Base-by-base conservation (phyloP, 108 stramenopile species). In the Epithemia pelagica region DNA sequence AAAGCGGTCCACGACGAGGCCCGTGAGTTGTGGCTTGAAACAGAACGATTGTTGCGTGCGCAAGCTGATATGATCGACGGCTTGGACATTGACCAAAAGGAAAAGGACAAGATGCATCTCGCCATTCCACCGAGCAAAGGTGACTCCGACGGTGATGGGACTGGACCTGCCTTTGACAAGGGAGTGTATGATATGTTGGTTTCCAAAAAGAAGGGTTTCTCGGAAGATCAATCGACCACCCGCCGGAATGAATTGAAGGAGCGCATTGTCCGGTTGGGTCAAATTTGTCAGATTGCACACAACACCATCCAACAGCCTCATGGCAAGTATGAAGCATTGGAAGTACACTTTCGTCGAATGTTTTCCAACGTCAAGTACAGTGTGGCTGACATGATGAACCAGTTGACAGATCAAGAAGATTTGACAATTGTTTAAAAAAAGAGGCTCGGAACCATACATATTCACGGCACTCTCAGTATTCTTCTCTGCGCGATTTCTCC, bases 281-380 rank as follows among this genome's bases (percentile, higher is more conserved):
- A 92, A 56, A 82, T 92, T 61, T 89, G 89, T 68, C 84, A 80
- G 54, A 84, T 87, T 66, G 85, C 85, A 57, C 91, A 95, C 82
- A 95, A 95, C 69, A 91, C 88, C 77, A 76, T 95, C 22, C 94
- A 95, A 70, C 94, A 95, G 66, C 94, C 94, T 32, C 90, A 91
- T 64, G 89, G 94, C 68, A 88, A 90, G 59, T 90, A 86, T 58
- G 72, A 61, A 54, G 70, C 75, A 28, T 79, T 92, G 31, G 87
- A 88, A 62, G 87, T 89, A 8, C 88, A 85, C 64, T 91, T 91
- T 78, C 86, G 90, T 76, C 83, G 87, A 24, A 74, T 91, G 83
- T 95, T 95, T 77, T 82, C 70, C 69, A 90, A 91, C 76, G 87
- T 90, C 61, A 90, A 89, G 67, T 95, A 92, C 70, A 89, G 89